Percentiles rank a stretch among this genome's conserved stretches.
phyloP scores from a whole-genome alignment of 2,329 filamentous ascomycete species.

The Shiraia bambusicola region DNA sequence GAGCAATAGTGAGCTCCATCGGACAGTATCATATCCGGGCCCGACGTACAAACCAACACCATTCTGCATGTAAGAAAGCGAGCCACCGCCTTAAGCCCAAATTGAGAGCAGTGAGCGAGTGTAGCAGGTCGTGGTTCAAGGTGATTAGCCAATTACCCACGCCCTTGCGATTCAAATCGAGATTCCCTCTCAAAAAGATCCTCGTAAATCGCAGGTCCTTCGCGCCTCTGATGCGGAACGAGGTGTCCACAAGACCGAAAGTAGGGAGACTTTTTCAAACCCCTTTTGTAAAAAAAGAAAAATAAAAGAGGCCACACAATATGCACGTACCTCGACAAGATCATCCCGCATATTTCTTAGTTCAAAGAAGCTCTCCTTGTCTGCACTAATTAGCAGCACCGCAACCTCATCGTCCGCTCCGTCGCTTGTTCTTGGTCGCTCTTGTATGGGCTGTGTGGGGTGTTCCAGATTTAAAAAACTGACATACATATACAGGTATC shows the following conservation, averaged over 20 bases:
- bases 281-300: conserved; percentile 13
- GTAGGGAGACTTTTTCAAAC: conserved; percentile 17
- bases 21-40: too few relatives aligned
- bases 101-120: too few relatives aligned
- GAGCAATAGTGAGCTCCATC: too few relatives aligned
- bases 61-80: too few relatives aligned
- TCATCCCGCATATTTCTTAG: conserved; percentile 71
- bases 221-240: conserved; percentile 2
- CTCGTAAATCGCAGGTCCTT: not conserved
- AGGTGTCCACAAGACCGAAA: conserved; percentile 1
- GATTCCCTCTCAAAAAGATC: too few relatives aligned
- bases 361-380: conserved; percentile 91
- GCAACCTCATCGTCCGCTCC: conserved; percentile 72
- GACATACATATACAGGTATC: conserved; percentile 98
- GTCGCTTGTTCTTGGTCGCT: conserved; percentile 39
- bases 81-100: too few relatives aligned
- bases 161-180: too few relatives aligned
- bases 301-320: too few relatives aligned
- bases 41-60: too few relatives aligned
- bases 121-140: too few relatives aligned
- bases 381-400: conserved; percentile 85
- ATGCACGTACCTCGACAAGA: conserved; percentile 54
- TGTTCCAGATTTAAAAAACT: conserved; percentile 76
- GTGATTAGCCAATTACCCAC: too few relatives aligned
- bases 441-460: conserved; percentile 46